Evolutionary conservation across 2,329 filamentous ascomycete genomes (phyloP), one percentile per base, ranked within the genome.

Genomic region (Cadophora gregata): DNA sequence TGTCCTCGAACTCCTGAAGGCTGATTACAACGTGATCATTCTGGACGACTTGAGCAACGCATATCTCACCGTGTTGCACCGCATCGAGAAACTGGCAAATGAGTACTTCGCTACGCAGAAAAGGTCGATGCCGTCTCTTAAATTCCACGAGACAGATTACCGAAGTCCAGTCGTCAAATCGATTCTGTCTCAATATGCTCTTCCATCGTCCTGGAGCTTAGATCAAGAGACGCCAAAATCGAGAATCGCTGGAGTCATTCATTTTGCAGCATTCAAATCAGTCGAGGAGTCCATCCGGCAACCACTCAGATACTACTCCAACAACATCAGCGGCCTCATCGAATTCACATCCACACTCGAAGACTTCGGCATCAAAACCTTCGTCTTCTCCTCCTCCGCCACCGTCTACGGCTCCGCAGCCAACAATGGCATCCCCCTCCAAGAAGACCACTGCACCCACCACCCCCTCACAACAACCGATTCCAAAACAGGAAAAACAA

Each of bases 191-290:
- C 55, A 58, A 14, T 58, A 58, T 42, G 55, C 55, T 16, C 5
- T 42, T 1, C 55, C 55, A 19, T 42, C 53, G 6, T 12, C 55
- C 3, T 42, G n/a, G 25, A 31, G 50, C 27, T 19, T 31, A 8
- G 55, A 58, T 25, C 55, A 58, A 6, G 55, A 27, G n/a, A 27
- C 31, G 71, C 38, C 70, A 70, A n/a, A 68, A 73, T 58, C 66
- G 65, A 63, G 58, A 51, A 19, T 59, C 65, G 9, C 68, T 71
- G 87, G 86, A 0, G 86, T 90, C 25, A 88, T 90, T 66, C 88
- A 90, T 73, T 90, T 90, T 69, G 88, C 88, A 12, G 88, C 87
- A 0, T 86, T 86, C 80, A 90, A 90, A 75, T 86, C 88, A 1
- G 87, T 90, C 0, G 83, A 83, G 36, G 87, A 90, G 71, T 88